Evolutionary conservation across 2,329 filamentous ascomycete species (phyloP), one percentile per base, ranked within the genome.

Genomic region (Fusarium sp.): DNA sequence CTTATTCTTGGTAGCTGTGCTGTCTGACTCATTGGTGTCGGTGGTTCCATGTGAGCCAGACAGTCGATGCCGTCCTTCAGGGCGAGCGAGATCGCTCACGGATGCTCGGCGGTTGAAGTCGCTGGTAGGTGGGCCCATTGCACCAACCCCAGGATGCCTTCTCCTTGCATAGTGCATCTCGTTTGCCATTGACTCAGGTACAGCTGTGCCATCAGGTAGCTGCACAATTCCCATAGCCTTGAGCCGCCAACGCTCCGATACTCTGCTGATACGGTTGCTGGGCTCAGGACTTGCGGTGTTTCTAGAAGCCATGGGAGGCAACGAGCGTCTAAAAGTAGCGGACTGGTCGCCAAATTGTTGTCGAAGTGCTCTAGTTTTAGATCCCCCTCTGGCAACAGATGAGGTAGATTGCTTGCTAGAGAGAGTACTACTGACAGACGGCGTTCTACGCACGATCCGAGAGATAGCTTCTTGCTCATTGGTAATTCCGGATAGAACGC

Each of bases 151-250:
- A 1, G 76, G 71, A 54, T 78, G 80, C 8, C 78, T 77, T 62
- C 79, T 81, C 25, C 80, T 80, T 45, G 80, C 78, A 54, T 78
- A 75, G 40, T 81, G 72, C 68, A 84, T 80, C 25, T 84, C 81
- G 35, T 80, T 70, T 14, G 83, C 83, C 40, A 88, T 77, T 4
- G 80, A 79, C 64, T 87, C 85, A 7, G 85, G 85, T 4, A 86
- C 70, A 62, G 83, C 85, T 47, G 83, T 81, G n/a, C 85, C 81
- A 63, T 87, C 82, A 6, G 83, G 80, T 80, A 86, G 82, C 63
- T 82, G 83, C 4, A 85, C 83, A 19, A 87, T 79, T 11, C 82
- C 82, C 82, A 84, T 83, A 41, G 82, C 82, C 51, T 83, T 84
- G 58, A 84, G 76, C 7, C 78, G 76, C 82, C 82, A 84, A 39